phyloP scores from a whole-genome alignment of 1,284 basidiomycete species.

The Anthracocystis setariae region DNA sequence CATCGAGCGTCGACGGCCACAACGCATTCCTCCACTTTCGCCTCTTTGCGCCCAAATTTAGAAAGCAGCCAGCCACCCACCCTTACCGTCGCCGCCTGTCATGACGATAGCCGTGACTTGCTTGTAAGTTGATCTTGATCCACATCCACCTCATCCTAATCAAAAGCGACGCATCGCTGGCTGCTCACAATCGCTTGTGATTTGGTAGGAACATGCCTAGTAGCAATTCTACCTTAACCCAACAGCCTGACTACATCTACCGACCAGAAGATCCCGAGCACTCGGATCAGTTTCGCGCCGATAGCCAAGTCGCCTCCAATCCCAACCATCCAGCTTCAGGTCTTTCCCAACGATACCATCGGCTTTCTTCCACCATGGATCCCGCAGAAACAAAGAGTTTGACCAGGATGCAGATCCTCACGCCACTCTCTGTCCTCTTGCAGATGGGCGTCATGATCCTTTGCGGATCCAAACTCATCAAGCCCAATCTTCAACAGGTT shows the following conservation, averaged over 20 bases:
- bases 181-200: conserved; percentile 1
- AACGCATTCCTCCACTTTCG: conserved; percentile 7
- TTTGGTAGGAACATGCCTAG: conserved; percentile 25
- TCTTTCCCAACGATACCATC: conserved; percentile 33
- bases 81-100: not conserved
- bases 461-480: conserved; percentile 49
- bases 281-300: conserved; percentile 24
- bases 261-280: conserved; percentile 52
- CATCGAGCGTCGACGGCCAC: conserved; percentile 17
- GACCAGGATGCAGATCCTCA: conserved; percentile 51
- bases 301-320: conserved; percentile 22
- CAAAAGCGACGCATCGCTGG: not conserved
- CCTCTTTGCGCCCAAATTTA: conserved; percentile 14
- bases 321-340: conserved; percentile 16
- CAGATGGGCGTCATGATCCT: conserved; percentile 52
- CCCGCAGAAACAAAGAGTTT: conserved; percentile 38
- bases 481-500: conserved; percentile 46
- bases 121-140: not conserved
- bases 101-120: not conserved
- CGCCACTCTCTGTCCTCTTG: conserved; percentile 47
- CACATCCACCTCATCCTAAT: not conserved
- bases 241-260: conserved; percentile 66
- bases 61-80: not conserved
- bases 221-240: conserved; percentile 21
- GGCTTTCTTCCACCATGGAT: conserved; percentile 45